Evolutionary conservation across 2,329 filamentous ascomycete species (phyloP), one percentile per base, ranked within the genome.

Genomic region (Ascomycota sp.): DNA sequence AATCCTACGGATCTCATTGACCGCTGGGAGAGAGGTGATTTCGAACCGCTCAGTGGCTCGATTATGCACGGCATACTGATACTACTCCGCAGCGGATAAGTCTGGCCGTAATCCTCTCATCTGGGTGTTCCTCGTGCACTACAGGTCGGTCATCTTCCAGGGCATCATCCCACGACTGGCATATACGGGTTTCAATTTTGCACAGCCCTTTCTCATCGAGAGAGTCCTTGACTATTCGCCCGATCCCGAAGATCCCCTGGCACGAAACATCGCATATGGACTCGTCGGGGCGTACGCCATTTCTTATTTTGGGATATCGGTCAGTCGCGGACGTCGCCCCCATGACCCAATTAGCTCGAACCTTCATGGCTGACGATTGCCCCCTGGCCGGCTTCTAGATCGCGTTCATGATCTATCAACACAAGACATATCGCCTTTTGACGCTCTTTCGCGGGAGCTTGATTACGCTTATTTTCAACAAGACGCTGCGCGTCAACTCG

Each of bases 401-500:
- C 11, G 21, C 36, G 6, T 38, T 33, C 13, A 32, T 33, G 2
- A 34, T 38, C 24, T 38, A 38, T 38, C 46, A 51, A 29, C 51
- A 54, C 38, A 45, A 48, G 33, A 49, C 47, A 1, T 53, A 49
- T 36, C 51, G 52, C 26, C 43, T 45, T 32, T 47, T 52, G 25
- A 48, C 51, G 1, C 43, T 54, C 40, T 42, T 50, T 30, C 50
- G 54, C 6, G 52, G 46, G 3, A 49, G 47, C 6, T 38, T 57
- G 7, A 38, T 54, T 8, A 56, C 59, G 1, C 52, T 66, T 40
- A 57, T 71, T 11, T 69, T 62, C 41, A 50, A 54, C 26, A 59
- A 61, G 38, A 59, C 59, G 0, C 41, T 59, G 2, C 41, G 45
- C 3, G 39, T 56, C 10, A 46, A 44, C 31, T 44, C 46, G 1